Evolutionary conservation across 2,329 filamentous ascomycete genomes (phyloP), one percentile per base, ranked within the genome.

Genomic region (Aspergillus pseudoglaucus): DNA sequence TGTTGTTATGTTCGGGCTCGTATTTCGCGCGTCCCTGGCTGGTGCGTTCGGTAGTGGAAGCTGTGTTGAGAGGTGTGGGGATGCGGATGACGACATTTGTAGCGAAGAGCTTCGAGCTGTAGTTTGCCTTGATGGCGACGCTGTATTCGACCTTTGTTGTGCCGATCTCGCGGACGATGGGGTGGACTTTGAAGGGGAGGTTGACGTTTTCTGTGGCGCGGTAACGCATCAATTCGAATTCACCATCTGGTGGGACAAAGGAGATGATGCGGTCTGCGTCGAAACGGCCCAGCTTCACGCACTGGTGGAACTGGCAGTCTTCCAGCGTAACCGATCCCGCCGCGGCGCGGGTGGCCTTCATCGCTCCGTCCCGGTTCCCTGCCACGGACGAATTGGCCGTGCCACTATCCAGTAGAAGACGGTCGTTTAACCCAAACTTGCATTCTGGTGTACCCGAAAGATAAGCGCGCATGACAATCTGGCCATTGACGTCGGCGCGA

Each of bases 211-310:
- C 93, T 20, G 91, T 97, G 9, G 93, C 90, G 45, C 94, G 89
- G 71, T 98, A 98, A 42, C 90, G 86, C 93, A 98, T 98, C 53
- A 98, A 80, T 74, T 98, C 93, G 69, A 98, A 98, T 65, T 96
- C 91, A 57, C 93, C 93, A 66, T 98, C 93, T 3, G 93, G 93
- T 2, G 93, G 93, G 33, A 98, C 85, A 68, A 98, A 96, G 50
- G 87, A 93, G 69, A 98, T 97, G 67, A 95, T 97, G 55, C 93
- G 81, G 71, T 98, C 93, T 25, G 87, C 87, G 69, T 97, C 93
- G 64, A 98, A 98, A 65, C 94, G 94, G 56, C 91, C 90, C 25
- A 98, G 79, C 74, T 96, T 95, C 52, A 98, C 93, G 68, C 93
- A 98, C 70, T 98, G 93, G 70, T 98, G 93, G 73, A 98, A 96